Evolutionary conservation across 176 grass and related monocot genomes (phyloP), one percentile per base, ranked within the genome.

Genomic region (Thinopyrum elongatum): DNA sequence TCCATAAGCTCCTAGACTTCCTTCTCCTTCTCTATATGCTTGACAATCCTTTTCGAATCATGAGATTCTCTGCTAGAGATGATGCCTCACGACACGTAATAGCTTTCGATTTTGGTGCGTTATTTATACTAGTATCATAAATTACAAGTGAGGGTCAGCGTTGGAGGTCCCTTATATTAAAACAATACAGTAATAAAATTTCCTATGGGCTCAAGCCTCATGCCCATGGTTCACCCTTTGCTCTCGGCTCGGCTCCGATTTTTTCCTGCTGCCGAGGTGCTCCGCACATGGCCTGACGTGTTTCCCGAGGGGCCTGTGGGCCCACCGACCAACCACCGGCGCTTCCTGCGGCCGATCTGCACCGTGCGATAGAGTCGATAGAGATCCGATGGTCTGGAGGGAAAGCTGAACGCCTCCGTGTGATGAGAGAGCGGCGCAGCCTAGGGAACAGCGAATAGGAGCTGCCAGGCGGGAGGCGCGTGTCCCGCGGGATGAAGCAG

Each of bases 201-300:
- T 46, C 42, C 42, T 46, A 14, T 46, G 42, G 42, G 12, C 38
- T 46, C 42, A 46, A 46, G 2, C 42, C 36, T 42, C 39, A 42
- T 42, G 10, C 39, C 39, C 68, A 3, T 66, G 25, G 58, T 79
- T 87, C 44, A 4, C 29, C 19, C 12, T 46, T 14, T 12, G 0
- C 17, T 22, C 21, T 2, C 81, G 15, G 22, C 47, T 78, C 42
- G 72, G 79, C 78, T 82, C 46, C 34, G 62, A 26, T 44, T 73
- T 28, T 19, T 9, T 21, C 47, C 21, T 58, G 49, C 41, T 7
- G 21, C 4, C 9, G 9, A 15, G 49, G 57, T 34, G 44, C 44
- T 28, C 38, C 31, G 65, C 90, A 89, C 90, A 92, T 89, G 90
- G 90, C 4, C 65, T 86, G 83, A 83, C 83, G 65, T 89, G 83